Base-by-base conservation (phyloP, 2,329 filamentous ascomycete species). In the Cladorrhinum sp. region DNA sequence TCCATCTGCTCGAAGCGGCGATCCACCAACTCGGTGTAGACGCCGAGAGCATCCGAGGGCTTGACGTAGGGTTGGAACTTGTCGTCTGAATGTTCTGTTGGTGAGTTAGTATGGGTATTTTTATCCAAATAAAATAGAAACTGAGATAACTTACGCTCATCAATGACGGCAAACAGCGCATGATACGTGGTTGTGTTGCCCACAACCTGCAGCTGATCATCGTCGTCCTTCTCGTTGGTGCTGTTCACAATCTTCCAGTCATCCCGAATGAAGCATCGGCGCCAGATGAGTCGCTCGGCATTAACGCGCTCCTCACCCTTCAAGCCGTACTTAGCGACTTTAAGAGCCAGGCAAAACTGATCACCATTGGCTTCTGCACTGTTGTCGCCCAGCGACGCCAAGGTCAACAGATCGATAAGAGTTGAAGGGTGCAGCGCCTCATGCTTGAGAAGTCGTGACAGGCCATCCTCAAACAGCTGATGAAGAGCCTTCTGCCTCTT, bases 171-270 rank as follows among this genome's bases (percentile, higher is more conserved):
- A 62, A 80, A 82, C 57, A 92, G 78, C 51, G 91, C 88, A 66
- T 78, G 79, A 70, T 87, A 93, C 4, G 92, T 78, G 25, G 87
- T 80, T 3, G 92, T 96, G 59, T 81, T 76, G 29, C 79, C 78
- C 24, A 96, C 75, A 18, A 84, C 78, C 25, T 82, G 79, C 57
- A 86, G 79, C 25, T 92, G 83, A 63, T 90, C 82, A 2, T 78
- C 76, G 69, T 96, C 92, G 59, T 86, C 85, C 71, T 90, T 89
- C 61, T 88, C 80, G 52, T 88, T 85, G 0, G 90, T 93, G 66
- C 91, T 86, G 70, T 95, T 93, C 70, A 96, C 83, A 61, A 78
- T 80, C 24, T 83, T 78, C 95, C 95, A 99, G 71, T 97, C 85
- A 72, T 97, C 93, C 54, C 87, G 85, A 66, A 93, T 82, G 69